Evolutionary conservation across 208 protist genomes (phyloP).

Genomic region (Crithidia expoeki): DNA sequence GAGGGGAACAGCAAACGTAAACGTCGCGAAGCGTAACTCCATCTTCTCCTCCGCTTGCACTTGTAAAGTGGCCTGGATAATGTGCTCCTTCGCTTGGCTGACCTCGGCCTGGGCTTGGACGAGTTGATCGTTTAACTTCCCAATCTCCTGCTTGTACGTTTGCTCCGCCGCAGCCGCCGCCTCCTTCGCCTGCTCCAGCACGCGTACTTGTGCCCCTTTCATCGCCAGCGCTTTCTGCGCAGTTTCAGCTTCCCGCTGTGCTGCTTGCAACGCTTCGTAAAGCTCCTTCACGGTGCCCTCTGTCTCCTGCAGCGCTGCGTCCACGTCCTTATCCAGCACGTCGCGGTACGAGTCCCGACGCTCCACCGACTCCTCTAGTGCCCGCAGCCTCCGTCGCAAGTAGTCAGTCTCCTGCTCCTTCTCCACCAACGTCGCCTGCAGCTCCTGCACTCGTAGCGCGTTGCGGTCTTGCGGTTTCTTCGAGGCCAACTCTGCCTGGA

Average conservation of each 20-base stretch:
- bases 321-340: slow-evolving; percentile 41
- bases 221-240: slow-evolving; percentile 23
- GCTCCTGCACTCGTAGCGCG: slow-evolving; percentile 27
- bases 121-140: slow-evolving; percentile 26
- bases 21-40: slow-evolving; percentile 13
- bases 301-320: slow-evolving; percentile 57
- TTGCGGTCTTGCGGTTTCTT: slow-evolving; percentile 28
- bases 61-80: not conserved
- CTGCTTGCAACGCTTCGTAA: slow-evolving; percentile 52
- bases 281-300: slow-evolving; percentile 58
- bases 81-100: slow-evolving; percentile 5
- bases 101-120: slow-evolving; percentile 8
- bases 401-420: slow-evolving; percentile 30
- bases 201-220: slow-evolving; percentile 23
- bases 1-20: slow-evolving; percentile 13
- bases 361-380: slow-evolving; percentile 48
- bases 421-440: slow-evolving; percentile 31
- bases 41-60: slow-evolving; percentile 13
- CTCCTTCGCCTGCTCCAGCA: slow-evolving; percentile 24
- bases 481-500: slow-evolving; percentile 31
- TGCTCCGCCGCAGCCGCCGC: slow-evolving; percentile 44
- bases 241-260: slow-evolving; percentile 27
- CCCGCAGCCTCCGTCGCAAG: slow-evolving; percentile 34
- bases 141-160: slow-evolving; percentile 39
- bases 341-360: slow-evolving; percentile 42